Conservation (phyloP, 164 flowering plant species). For the Houttuynia cordata region DNA sequence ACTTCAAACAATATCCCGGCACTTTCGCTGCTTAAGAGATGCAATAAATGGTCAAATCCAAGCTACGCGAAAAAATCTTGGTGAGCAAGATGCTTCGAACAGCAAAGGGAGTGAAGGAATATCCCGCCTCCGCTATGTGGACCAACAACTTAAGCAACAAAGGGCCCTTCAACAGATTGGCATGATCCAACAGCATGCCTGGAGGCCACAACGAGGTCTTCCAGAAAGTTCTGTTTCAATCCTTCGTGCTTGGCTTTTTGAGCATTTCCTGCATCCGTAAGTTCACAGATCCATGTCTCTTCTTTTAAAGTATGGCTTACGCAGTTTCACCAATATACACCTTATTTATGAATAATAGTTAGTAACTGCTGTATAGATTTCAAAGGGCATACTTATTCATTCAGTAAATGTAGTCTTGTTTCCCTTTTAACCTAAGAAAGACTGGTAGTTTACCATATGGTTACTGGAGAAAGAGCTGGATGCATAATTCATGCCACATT, state of each 20-base stretch:
- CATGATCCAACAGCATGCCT: conserved; percentile 54
- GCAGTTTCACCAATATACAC: background rate
- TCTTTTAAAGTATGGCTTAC: background rate
- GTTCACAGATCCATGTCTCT: background rate
- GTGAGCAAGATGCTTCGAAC: conserved; percentile 46
- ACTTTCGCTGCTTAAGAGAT: conserved; percentile 76
- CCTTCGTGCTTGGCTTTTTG: conserved; percentile 94
- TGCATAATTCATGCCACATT: background rate
- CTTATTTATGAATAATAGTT: too few species aligned
- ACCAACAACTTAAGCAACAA: conserved; percentile 73
- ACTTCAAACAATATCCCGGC: conserved; percentile 63
- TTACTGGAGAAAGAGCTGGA: background rate
- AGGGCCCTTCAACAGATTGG: conserved; percentile 78
- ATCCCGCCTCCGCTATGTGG: conserved; percentile 67
- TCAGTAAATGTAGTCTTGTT: too few species aligned
- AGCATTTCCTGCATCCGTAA: conserved; percentile 95
- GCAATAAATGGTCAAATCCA: conserved; percentile 55
- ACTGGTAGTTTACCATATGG: background rate
- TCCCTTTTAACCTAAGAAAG: too few species aligned
- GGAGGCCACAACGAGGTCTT: conserved; percentile 96
- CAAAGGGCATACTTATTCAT: too few species aligned
- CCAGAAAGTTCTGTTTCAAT: conserved; percentile 88
- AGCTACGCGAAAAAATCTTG: conserved; percentile 38
- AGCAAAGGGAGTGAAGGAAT: conserved; percentile 33
- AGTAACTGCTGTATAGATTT: too few species aligned